Base-by-base conservation (phyloP, 768 basidiomycete species). In the Cyclocybe aegerita region DNA sequence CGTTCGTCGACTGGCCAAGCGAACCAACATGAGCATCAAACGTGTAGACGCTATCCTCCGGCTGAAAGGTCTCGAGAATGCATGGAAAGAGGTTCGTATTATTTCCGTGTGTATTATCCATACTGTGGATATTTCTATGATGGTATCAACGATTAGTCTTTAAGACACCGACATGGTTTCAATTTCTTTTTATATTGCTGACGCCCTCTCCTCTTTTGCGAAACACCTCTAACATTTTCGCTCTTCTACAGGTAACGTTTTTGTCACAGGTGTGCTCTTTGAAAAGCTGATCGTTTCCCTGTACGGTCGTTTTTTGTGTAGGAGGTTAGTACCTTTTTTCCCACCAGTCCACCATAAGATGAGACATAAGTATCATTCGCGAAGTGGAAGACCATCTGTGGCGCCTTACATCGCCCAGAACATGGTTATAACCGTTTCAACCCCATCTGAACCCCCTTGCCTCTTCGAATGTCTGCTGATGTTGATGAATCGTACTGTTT, bases 81-180 rank as follows among this genome's bases (percentile, higher is more conserved):
- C 76, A 46, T 89, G 83, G 87, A 69, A 72, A 62, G 81, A 89
- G 87, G 90, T 88, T 61, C 61, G 81, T 74, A 34, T 53, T 44
- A 7, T 35, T 50, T 56, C 44, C 33, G n/a, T 57, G 37, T 39
- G 23, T 43, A 57, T 55, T 54, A 54, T 55, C 46, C 32, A 14
- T 34, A 14, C 41, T 33, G n/a, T 32, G 56, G 37, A 52, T 39
- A 31, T 41, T 36, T 46, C 46, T 30, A 46, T 63, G 64, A 65
- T 65, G 64, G 49, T 53, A 80, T 71, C 69, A 68, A 70, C 86
- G 93, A 94, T 95, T 95, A 94, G 91, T 95, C 90, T 92, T 92
- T 68, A 86, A 91, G 91, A 91, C 86, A 61, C 55, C 55, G 55
- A 57, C 70, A 80, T 90, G 89, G 87, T 90, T 90, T 82, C 72